These are phyloP conservation scores for Schizopora paradoxa DNA, from an alignment of 1,284 basidiomycete genomes.

Conservation along the genomic window DNA sequence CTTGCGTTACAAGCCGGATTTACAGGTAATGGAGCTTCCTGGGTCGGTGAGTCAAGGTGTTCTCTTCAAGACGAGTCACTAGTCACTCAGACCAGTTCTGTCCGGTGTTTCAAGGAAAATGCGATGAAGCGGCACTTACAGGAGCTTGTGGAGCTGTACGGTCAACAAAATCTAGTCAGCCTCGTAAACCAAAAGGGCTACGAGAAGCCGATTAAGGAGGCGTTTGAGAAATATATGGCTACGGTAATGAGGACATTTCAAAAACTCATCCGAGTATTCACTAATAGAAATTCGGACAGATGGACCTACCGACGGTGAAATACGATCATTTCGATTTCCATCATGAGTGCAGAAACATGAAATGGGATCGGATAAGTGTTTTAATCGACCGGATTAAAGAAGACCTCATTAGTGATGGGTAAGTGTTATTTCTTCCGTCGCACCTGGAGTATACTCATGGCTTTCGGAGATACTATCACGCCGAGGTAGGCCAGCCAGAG, in stretches of 20 bases:
- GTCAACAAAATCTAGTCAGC: conserved; percentile 81
- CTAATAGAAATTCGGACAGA: conserved; percentile 9
- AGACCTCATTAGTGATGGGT: conserved; percentile 73
- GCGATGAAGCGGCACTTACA: conserved; percentile 75
- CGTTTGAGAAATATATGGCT: conserved; percentile 79
- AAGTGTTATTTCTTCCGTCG: conserved; percentile 23
- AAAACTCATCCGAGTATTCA: conserved; percentile 2
- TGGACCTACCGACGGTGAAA: conserved; percentile 58
- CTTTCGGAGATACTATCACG: conserved; percentile 65
- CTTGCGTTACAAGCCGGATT: conserved; percentile 92
- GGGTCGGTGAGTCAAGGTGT: conserved; percentile 67
- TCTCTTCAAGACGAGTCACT: neutral
- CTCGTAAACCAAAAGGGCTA: conserved; percentile 94
- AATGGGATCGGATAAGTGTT: conserved; percentile 88
- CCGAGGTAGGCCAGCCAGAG: conserved; percentile 40
- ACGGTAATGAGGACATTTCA: conserved; percentile 50
- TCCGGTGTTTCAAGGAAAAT: too few relatives aligned
- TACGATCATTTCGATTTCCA: conserved; percentile 99
- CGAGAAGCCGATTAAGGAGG: conserved; percentile 95
- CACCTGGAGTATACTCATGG: conserved; percentile 1
- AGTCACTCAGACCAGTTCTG: too few relatives aligned
- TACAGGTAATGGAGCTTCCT: conserved; percentile 91
- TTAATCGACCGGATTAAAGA: conserved; percentile 77
- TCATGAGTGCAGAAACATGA: conserved; percentile 91
- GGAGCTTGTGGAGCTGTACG: conserved; percentile 74